Conservation (phyloP, 805 yeast genomes). For the Hanseniaspora vineae region DNA sequence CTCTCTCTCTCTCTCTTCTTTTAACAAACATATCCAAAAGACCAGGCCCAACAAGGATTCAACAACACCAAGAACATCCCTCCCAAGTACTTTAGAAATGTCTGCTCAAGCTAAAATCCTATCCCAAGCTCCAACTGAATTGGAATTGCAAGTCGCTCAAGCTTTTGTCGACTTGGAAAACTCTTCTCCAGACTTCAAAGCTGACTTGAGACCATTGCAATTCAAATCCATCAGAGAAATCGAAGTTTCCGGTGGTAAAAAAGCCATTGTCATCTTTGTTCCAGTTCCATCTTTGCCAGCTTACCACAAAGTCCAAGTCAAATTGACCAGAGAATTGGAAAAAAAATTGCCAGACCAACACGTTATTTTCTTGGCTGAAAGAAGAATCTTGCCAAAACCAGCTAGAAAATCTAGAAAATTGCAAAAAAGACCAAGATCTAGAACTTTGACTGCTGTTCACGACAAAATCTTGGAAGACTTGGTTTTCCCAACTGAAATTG, state of each 20-base stretch:
- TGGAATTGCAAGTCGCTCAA: slow-evolving; percentile 98
- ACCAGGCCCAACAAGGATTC: no score
- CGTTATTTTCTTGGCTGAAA: slow-evolving; percentile 97
- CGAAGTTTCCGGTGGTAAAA: slow-evolving; percentile 96
- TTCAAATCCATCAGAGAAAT: slow-evolving; percentile 96
- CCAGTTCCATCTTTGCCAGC: slow-evolving; percentile 89
- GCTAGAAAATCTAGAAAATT: slow-evolving; percentile 85
- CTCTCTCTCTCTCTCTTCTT: no score
- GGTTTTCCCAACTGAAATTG: slow-evolving; percentile 98
- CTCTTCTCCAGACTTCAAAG: slow-evolving; percentile 89
- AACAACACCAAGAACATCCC: slow-evolving; percentile 1
- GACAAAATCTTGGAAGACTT: slow-evolving; percentile 97
- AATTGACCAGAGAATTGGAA: slow-evolving; percentile 98
- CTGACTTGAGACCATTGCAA: slow-evolving; percentile 96
- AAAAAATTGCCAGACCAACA: slow-evolving; percentile 99
- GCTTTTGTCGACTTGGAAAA: slow-evolving; percentile 93
- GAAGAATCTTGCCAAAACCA: slow-evolving; percentile 99
- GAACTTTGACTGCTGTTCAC: slow-evolving; percentile 98
- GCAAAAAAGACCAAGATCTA: slow-evolving; percentile 99
- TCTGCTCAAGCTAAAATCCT: slow-evolving; percentile 89
- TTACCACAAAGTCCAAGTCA: slow-evolving; percentile 95
- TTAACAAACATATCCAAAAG: background rate
- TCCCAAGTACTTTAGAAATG: slow-evolving; percentile 37
- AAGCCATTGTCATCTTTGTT: slow-evolving; percentile 95
- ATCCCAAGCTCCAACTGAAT: slow-evolving; percentile 91